Conservation (phyloP, 768 basidiomycete species). For the Auriscalpium microsporum region DNA sequence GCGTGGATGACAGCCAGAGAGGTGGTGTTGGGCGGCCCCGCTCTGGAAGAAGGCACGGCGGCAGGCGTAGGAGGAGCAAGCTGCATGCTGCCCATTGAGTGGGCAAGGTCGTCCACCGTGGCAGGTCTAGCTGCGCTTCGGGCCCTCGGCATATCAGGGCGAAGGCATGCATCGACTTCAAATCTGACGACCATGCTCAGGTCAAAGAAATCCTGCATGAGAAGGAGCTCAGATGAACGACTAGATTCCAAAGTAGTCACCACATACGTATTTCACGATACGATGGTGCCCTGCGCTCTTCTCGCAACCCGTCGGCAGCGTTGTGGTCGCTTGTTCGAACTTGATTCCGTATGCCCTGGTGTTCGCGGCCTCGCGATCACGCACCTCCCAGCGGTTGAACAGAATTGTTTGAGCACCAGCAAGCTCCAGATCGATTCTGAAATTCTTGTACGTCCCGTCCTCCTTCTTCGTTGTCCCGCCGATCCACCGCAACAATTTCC, state of each 20-base stretch:
- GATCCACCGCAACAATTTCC: slow-evolving; percentile 58
- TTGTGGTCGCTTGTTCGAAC: slow-evolving; percentile 52
- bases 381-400: slow-evolving; percentile 51
- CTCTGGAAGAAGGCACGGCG: too few relatives aligned
- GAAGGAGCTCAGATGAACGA: neutral
- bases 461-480: slow-evolving; percentile 4
- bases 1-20: slow-evolving; percentile 1
- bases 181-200: slow-evolving; percentile 52
- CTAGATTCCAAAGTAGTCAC: neutral
- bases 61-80: neutral
- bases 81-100: slow-evolving; percentile 13
- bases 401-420: slow-evolving; percentile 50
- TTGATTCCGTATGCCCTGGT: slow-evolving; percentile 46
- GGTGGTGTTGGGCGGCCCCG: neutral
- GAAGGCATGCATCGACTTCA: slow-evolving; percentile 38
- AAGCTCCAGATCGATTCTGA: slow-evolving; percentile 65
- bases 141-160: neutral
- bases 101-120: slow-evolving; percentile 14
- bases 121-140: neutral
- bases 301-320: slow-evolving; percentile 38
- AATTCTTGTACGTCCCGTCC: slow-evolving; percentile 33
- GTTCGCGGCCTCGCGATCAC: slow-evolving; percentile 14
- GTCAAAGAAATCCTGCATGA: slow-evolving; percentile 44
- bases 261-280: slow-evolving; percentile 47
- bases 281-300: slow-evolving; percentile 51